A percentile compares a stretch with the other conserved stretches of the same genome.
These are phyloP conservation scores for Globisporangium polare DNA, from an alignment of 352 stramenopile species.

Conservation along the genomic window DNA sequence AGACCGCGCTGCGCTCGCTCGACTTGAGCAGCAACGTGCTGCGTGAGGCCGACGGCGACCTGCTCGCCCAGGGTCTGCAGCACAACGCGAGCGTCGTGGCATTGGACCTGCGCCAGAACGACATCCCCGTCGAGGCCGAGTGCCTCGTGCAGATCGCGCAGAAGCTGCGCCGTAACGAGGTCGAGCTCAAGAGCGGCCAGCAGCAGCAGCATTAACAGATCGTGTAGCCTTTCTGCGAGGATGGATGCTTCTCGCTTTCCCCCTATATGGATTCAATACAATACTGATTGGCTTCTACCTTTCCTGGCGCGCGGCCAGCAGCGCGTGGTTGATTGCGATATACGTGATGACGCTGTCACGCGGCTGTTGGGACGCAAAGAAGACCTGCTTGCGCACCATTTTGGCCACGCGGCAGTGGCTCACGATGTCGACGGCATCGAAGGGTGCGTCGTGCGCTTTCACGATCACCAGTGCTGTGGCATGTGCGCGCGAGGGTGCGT, in stretches of 20 bases:
- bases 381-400: conserved; percentile 70
- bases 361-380: conserved; percentile 35
- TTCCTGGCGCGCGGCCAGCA: conserved; percentile 42
- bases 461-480: conserved; percentile 52
- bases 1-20: conserved; percentile 57
- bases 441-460: conserved; percentile 35
- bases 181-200: conserved; percentile 36
- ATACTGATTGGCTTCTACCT: conserved; percentile 1
- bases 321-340: conserved; percentile 53
- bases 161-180: conserved; percentile 71
- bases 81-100: conserved; percentile 58
- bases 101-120: conserved; percentile 79
- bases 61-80: conserved; percentile 56
- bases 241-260: neutral
- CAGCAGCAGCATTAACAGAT: conserved; percentile 12
- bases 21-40: conserved; percentile 85
- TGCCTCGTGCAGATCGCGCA: conserved; percentile 65
- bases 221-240: neutral
- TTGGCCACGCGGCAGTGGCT: conserved; percentile 64
- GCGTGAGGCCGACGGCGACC: conserved; percentile 49
- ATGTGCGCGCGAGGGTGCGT: conserved; percentile 36
- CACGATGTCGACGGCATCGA: conserved; percentile 47
- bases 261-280: neutral
- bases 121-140: conserved; percentile 54
- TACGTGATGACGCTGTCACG: conserved; percentile 31